These are phyloP conservation scores for Metschnikowia lunata DNA, from an alignment of 805 yeast genomes.

Conservation along the genomic window DNA sequence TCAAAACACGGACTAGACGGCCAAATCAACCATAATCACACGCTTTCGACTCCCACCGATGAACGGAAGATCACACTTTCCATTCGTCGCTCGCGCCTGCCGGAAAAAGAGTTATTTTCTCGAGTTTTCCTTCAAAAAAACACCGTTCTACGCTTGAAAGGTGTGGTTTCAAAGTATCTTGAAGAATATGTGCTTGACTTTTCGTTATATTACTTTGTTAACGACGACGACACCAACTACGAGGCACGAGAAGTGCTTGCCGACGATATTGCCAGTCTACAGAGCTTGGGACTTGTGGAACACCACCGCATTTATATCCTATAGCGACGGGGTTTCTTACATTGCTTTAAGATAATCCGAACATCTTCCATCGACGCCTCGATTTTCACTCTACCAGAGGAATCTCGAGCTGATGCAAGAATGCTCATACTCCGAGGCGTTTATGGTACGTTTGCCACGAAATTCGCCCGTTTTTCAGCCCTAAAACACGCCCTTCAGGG, in stretches of 20 bases:
- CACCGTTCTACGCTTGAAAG: conserved; percentile 33
- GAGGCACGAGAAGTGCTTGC: conserved; percentile 18
- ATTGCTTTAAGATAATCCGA: background rate
- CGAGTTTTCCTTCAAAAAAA: conserved; percentile 23
- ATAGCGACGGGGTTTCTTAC: background rate
- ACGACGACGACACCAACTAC: conserved; percentile 17
- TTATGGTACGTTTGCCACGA: too few species aligned
- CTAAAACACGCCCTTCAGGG: too few species aligned
- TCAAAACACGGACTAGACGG: conserved; percentile 27
- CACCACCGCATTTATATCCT: conserved; percentile 21
- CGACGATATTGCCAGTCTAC: conserved; percentile 28
- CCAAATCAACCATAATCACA: background rate
- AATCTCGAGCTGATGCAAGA: background rate
- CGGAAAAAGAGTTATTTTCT: conserved; percentile 5
- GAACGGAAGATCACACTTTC: conserved; percentile 6
- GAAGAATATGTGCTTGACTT: conserved; percentile 22
- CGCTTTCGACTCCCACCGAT: background rate
- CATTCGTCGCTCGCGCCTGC: background rate
- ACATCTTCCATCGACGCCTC: background rate
- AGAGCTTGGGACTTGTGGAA: conserved; percentile 19
- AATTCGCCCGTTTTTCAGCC: too few species aligned
- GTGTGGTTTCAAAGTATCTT: conserved; percentile 21
- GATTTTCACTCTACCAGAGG: background rate
- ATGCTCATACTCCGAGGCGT: too few species aligned
- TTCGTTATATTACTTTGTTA: conserved; percentile 23